Base-by-base conservation (phyloP, 495 filamentous ascomycete species). In the Podospora australis region DNA sequence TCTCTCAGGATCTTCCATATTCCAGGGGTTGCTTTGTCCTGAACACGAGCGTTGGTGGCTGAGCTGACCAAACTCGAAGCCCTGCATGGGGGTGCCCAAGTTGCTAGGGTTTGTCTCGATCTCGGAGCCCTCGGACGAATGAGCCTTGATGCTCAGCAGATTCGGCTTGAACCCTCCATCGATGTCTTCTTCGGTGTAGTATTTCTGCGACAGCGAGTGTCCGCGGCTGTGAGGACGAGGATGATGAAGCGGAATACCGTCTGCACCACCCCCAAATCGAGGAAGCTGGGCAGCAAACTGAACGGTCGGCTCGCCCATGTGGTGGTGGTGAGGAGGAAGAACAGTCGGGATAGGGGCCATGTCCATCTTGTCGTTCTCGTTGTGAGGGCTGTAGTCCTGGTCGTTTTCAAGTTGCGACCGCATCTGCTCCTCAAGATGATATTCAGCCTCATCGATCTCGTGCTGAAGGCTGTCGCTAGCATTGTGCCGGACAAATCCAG, bases 361-460 rank as follows among this genome's bases (percentile, higher is more conserved):
- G 4, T 67, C 56, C 2, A 53, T 45, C 25, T 58, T 62, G 24
- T 68, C 65, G 29, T 67, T 65, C 41, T 73, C 72, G 39, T 69
- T 68, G 48, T 81, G 73, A 5, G 76, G 72, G 46, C 72, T 79
- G 53, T 78, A 78, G 46, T 73, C 75, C 55, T 81, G 72, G 44
- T 83, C 82, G 44, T 86, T 80, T 26, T 87, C 82, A 32, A 88
- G 67, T 55, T 86, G 81, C 22, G 78, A 79, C 25, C 86, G 76
- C 53, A 87, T 81, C 30, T 84, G 80, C 54, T 84, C 75, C 55
- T 88, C 86, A 46, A 90, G 61, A 48, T 90, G 86, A 56, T 92
- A 88, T 48, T 94, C 84, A n/a, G 80, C 79, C 59, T 88, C 82
- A 41, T 94, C 86, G 36, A 95, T 80, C 52, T 94, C 89, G 57